phyloP scores from a whole-genome alignment of 2,329 filamentous ascomycete species.

The Pyrenophora tritici-repentis region DNA sequence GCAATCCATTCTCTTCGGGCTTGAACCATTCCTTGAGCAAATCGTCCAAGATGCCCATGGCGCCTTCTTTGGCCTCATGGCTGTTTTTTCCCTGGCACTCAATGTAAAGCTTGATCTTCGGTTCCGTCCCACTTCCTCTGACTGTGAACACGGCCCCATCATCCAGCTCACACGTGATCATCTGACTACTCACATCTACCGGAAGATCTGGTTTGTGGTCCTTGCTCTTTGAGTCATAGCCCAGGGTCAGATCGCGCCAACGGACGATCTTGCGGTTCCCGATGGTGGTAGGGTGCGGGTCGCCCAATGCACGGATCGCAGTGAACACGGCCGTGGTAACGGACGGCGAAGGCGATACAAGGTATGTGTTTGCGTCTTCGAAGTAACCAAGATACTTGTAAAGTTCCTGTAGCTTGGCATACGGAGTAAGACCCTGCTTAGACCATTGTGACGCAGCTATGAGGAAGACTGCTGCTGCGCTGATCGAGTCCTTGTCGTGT shows the following conservation, averaged over 20 bases:
- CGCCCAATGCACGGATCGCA: conserved; percentile 55
- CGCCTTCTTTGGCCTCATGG: conserved; percentile 50
- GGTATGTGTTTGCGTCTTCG: conserved; percentile 67
- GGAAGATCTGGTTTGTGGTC: conserved; percentile 61
- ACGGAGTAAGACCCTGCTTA: conserved; percentile 60
- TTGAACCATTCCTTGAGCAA: conserved; percentile 58
- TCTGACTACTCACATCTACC: conserved; percentile 62
- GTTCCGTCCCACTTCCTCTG: conserved; percentile 66
- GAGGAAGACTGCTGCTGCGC: conserved; percentile 64
- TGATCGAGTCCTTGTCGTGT: conserved; percentile 68
- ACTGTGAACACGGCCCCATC: conserved; percentile 63
- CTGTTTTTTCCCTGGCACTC: conserved; percentile 53
- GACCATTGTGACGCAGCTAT: conserved; percentile 59
- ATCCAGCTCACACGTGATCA: conserved; percentile 67
- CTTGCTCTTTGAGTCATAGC: conserved; percentile 61
- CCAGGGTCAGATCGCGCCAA: conserved; percentile 67
- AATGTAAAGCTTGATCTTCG: conserved; percentile 67
- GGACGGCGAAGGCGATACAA: conserved; percentile 61
- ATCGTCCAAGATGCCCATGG: conserved; percentile 53
- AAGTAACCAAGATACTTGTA: conserved; percentile 65
- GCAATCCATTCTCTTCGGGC: conserved; percentile 44
- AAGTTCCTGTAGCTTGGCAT: conserved; percentile 60
- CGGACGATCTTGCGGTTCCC: conserved; percentile 59
- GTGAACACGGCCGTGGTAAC: conserved; percentile 61
- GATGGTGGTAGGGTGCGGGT: conserved; percentile 52